Conservation (phyloP, 805 yeast species). For the Saccharomycopsis olivae region DNA sequence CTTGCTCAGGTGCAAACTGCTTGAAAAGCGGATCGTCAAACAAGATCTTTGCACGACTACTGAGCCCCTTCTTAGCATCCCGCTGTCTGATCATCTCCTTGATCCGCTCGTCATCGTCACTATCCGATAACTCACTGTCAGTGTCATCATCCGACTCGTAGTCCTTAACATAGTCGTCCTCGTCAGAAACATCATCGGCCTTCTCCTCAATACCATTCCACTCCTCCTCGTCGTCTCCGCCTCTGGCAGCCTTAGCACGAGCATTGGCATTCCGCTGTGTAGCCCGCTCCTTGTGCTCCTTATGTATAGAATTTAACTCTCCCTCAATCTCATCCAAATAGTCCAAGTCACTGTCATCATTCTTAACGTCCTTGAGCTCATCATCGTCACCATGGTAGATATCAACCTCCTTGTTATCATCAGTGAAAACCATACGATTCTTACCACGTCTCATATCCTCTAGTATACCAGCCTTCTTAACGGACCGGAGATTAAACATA, state of each 20-base stretch:
- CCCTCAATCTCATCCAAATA: conserved; percentile 64
- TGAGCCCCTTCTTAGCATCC: conserved; percentile 32
- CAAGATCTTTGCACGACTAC: conserved; percentile 33
- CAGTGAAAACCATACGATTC: conserved; percentile 48
- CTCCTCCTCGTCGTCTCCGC: conserved; percentile 62
- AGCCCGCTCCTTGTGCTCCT: conserved; percentile 51
- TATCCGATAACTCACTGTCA: conserved; percentile 33
- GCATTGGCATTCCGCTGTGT: conserved; percentile 61
- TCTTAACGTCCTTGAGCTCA: conserved; percentile 21
- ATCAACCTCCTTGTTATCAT: conserved; percentile 50
- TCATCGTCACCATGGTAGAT: conserved; percentile 36
- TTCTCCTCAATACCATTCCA: conserved; percentile 68
- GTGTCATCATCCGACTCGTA: conserved; percentile 33
- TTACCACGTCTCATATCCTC: conserved; percentile 69
- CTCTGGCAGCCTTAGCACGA: conserved; percentile 62
- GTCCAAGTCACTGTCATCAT: conserved; percentile 30
- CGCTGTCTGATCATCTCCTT: conserved; percentile 44
- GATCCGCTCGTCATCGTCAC: conserved; percentile 68
- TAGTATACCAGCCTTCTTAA: conserved; percentile 78
- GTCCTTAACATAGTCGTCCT: conserved; percentile 25
- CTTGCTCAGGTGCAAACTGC: no score
- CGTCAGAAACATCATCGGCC: conserved; percentile 22
- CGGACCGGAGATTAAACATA: conserved; percentile 65
- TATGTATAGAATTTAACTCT: conserved; percentile 76
- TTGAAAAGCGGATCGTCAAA: conserved; percentile 46